A percentile compares a stretch with the other conserved stretches of the same genome.
Conservation (phyloP, 441 rosid genomes). For the Breynia disticha region DNA sequence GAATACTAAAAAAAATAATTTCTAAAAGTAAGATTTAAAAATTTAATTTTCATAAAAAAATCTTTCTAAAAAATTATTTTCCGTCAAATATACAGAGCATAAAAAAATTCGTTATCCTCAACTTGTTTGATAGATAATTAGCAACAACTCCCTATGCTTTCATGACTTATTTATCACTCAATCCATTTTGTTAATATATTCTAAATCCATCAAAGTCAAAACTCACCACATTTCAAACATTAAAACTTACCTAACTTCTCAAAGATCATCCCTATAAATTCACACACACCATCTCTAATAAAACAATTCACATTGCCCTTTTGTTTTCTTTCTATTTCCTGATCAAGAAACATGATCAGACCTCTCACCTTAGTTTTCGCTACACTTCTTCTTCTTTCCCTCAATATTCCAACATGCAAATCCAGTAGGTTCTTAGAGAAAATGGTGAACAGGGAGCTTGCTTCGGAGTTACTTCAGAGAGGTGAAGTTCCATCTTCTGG, state of each 20-base stretch:
- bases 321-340: neutral
- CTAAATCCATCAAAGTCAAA: slow-evolving; percentile 17
- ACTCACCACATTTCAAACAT: slow-evolving; percentile 10
- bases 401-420: slow-evolving; percentile 19
- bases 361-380: slow-evolving; percentile 11
- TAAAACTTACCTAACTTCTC: neutral
- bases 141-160: slow-evolving; percentile 13
- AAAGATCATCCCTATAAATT: slow-evolving; percentile 16
- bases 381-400: slow-evolving; percentile 16
- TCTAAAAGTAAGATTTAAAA: too few species aligned
- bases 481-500: slow-evolving; percentile 31
- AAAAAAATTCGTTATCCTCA: too few species aligned
- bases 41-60: too few species aligned
- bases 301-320: slow-evolving; percentile 1
- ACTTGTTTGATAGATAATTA: too few species aligned
- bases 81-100: too few species aligned
- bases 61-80: too few species aligned
- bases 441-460: slow-evolving; percentile 9
- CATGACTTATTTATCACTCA: slow-evolving; percentile 16
- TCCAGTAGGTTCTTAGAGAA: slow-evolving; percentile 31
- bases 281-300: neutral
- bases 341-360: slow-evolving; percentile 19
- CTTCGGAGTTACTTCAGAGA: slow-evolving; percentile 38
- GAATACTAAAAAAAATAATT: too few species aligned
- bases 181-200: neutral